Conservation (phyloP, 2,329 filamentous ascomycete genomes). For the Harringtonia lauricola region DNA sequence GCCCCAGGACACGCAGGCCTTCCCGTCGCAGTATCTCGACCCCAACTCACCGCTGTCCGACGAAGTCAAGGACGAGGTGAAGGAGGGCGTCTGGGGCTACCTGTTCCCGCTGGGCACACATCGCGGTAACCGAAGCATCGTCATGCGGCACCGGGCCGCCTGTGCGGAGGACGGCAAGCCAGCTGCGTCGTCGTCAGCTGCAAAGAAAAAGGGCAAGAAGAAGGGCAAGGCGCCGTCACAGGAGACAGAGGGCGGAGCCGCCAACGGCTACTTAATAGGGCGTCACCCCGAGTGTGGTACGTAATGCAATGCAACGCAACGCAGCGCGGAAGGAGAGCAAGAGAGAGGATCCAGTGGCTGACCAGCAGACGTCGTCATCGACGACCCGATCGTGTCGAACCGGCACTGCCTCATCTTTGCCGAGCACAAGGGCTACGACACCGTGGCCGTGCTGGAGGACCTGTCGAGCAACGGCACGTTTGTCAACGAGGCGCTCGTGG, state of each 20-base stretch:
- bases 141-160: constrained; percentile 61
- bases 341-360: too few species aligned
- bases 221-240: constrained; percentile 43
- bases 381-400: constrained; percentile 77
- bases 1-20: constrained; percentile 61
- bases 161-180: constrained; percentile 43
- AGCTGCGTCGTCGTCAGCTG: not conserved
- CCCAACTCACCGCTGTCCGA: constrained; percentile 62
- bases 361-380: constrained; percentile 63
- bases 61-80: constrained; percentile 73
- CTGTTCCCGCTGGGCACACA: constrained; percentile 68
- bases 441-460: constrained; percentile 75
- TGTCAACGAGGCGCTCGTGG: constrained; percentile 83
- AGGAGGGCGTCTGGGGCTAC: constrained; percentile 92
- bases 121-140: constrained; percentile 53
- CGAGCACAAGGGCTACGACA: constrained; percentile 25
- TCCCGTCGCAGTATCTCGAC: constrained; percentile 67
- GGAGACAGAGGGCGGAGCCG: constrained; percentile 47
- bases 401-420: constrained; percentile 50
- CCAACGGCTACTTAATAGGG: constrained; percentile 79
- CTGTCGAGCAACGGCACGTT: constrained; percentile 94
- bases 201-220: constrained; percentile 30
- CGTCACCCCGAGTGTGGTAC: constrained; percentile 87
- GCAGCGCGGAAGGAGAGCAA: too few species aligned
- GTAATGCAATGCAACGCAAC: too few species aligned